Conservation (phyloP, 192 early-diverging fungal species). For the Diversispora eburnea region DNA sequence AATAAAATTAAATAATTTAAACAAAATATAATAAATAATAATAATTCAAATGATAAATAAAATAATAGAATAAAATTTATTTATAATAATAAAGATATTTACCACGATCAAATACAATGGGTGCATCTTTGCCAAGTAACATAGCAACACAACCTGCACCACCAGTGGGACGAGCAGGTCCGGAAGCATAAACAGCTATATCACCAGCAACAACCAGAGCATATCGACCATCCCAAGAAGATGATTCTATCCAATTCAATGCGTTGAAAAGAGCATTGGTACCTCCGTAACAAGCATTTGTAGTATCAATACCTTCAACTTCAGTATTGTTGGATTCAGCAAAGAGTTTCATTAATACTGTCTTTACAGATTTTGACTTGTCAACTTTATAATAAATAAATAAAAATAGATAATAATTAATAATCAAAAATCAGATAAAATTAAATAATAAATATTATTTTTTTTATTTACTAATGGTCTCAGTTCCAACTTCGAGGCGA, state of each 20-base stretch:
- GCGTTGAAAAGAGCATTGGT: conserved; percentile 95
- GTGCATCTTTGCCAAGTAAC: conserved; percentile 89
- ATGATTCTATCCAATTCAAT: conserved; percentile 95
- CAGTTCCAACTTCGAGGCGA: conserved; percentile 95
- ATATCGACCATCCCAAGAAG: conserved; percentile 90
- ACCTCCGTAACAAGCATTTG: conserved; percentile 99
- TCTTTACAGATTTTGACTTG: conserved; percentile 98
- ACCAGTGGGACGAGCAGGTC: conserved; percentile 88
- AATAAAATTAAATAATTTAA: too few relatives aligned
- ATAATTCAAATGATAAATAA: background rate
- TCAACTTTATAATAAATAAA: conserved; percentile 52
- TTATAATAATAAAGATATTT: background rate
- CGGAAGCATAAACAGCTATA: conserved; percentile 93
- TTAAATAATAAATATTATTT: background rate
- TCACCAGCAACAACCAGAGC: conserved; percentile 90
- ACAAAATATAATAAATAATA: too few relatives aligned
- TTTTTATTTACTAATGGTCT: conserved; percentile 70
- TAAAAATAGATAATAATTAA: background rate
- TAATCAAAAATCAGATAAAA: background rate
- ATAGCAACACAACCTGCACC: conserved; percentile 92
- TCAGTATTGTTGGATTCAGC: conserved; percentile 84
- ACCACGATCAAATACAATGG: conserved; percentile 86
- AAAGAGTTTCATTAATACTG: conserved; percentile 95
- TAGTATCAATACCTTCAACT: conserved; percentile 96
- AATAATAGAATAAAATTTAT: background rate